Evolutionary conservation across 2,329 filamentous ascomycete species (phyloP).

Genomic region (Colletotrichum kahawae): DNA sequence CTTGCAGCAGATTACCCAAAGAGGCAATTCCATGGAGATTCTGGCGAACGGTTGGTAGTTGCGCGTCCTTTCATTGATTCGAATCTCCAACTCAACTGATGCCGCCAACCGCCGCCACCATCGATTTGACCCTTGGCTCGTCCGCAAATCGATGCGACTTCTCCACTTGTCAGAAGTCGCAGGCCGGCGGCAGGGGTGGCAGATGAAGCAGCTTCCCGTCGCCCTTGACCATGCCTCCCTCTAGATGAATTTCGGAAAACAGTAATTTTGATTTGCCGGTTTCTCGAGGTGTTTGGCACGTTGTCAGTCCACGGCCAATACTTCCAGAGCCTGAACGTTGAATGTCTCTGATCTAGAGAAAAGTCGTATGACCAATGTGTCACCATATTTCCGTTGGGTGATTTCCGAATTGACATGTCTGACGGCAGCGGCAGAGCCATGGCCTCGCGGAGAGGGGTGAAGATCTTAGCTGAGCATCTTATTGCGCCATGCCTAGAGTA

Average conservation of each 20-base stretch:
- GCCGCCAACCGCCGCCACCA: not conserved
- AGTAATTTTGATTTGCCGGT: not conserved
- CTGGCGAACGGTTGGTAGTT: conserved; percentile 18
- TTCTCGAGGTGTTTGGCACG: not conserved
- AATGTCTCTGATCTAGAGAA: not conserved
- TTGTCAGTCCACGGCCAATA: not conserved
- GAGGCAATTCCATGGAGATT: conserved; percentile 3
- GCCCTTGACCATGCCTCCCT: not conserved
- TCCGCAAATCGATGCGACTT: not conserved
- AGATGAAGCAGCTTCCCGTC: conserved; percentile 12
- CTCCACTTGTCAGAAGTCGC: not conserved
- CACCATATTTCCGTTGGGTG: not conserved
- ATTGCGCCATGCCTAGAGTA: not conserved
- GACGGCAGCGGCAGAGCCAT: not conserved
- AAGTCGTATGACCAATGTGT: not conserved
- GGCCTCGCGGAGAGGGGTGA: not conserved
- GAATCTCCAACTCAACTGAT: not conserved
- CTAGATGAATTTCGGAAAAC: not conserved
- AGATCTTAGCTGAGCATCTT: not conserved
- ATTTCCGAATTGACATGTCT: not conserved
- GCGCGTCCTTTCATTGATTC: conserved; percentile 5
- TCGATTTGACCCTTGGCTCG: not conserved
- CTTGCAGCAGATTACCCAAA: not conserved
- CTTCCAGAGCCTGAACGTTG: not conserved
- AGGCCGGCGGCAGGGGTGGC: not conserved